Evolutionary conservation across 106 monocot species (phyloP).

Genomic region (Hemerocallis citrina): DNA sequence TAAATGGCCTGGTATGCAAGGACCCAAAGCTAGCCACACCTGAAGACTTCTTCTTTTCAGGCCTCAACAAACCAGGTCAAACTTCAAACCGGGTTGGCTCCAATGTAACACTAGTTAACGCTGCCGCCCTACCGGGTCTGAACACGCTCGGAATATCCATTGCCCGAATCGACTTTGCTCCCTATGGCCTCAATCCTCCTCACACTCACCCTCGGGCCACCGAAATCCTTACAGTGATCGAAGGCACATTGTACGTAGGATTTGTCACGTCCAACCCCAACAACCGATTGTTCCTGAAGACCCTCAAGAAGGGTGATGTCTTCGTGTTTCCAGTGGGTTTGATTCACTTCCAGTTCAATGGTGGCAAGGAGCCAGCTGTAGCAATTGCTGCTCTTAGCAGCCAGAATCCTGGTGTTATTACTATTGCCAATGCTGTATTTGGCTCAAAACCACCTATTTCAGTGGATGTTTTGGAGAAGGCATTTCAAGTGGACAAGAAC

Average conservation of each 20-base stretch:
- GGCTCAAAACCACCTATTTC: conserved; percentile 23
- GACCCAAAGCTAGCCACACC: conserved; percentile 3
- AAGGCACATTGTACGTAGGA: conserved; percentile 19
- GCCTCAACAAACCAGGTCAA: conserved; percentile 29
- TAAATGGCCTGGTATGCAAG: conserved; percentile 61
- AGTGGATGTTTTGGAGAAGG: conserved; percentile 28
- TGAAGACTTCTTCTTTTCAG: conserved; percentile 40
- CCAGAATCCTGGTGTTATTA: conserved; percentile 17
- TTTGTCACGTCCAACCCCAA: conserved; percentile 27
- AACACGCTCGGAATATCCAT: conserved; percentile 68
- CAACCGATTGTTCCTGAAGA: conserved; percentile 10
- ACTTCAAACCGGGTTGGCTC: conserved; percentile 47
- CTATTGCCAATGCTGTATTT: conserved; percentile 31
- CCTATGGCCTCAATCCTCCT: conserved; percentile 34
- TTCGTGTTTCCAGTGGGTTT: conserved; percentile 7
- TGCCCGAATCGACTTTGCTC: conserved; percentile 46
- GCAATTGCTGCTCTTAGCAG: conserved; percentile 5
- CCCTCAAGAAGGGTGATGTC: conserved; percentile 4
- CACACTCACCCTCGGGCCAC: conserved; percentile 37
- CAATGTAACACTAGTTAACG: conserved; percentile 37
- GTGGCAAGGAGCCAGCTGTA: background rate
- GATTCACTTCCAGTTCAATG: conserved; percentile 11
- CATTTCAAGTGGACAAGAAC: conserved; percentile 23
- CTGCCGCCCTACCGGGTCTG: conserved; percentile 39
- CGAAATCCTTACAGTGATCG: conserved; percentile 18